phyloP scores from a whole-genome alignment of 75 land plant genomes.

The Cunninghamia lanceolata region DNA sequence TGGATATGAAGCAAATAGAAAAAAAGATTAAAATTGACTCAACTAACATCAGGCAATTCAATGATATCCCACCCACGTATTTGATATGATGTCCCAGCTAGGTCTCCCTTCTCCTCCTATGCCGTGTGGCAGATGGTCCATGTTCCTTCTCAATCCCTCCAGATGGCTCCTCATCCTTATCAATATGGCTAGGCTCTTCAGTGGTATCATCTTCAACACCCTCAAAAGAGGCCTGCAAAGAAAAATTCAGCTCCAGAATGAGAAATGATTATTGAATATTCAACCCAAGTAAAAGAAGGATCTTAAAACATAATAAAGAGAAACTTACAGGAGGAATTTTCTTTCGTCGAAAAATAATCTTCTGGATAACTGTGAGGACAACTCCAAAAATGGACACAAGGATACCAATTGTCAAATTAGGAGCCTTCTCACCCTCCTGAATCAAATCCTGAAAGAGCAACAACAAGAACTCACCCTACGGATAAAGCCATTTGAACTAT shows the following conservation, averaged over 20 bases:
- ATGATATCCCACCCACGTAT: not conserved
- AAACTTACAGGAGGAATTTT: not conserved
- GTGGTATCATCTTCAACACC: not conserved
- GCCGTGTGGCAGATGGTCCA: not conserved
- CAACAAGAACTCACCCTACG: not conserved
- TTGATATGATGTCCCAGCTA: not conserved
- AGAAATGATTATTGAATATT: not conserved
- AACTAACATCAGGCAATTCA: not conserved
- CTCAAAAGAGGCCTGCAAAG: not conserved
- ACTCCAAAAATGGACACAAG: not conserved
- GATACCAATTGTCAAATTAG: conserved; percentile 7
- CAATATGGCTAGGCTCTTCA: not conserved
- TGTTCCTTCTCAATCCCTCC: conserved; percentile 1
- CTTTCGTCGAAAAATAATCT: not conserved
- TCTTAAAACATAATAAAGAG: not conserved
- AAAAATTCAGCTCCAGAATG: not conserved
- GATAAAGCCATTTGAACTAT: not conserved
- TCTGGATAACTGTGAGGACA: not conserved
- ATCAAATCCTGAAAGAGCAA: not conserved
- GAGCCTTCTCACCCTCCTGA: conserved; percentile 3
- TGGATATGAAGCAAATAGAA: not conserved
- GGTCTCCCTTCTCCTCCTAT: conserved; percentile 6
- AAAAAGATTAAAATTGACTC: not conserved
- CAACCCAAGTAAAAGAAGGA: not conserved
- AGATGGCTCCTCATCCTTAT: not conserved